These are phyloP conservation scores for Thymus quinquecostatus DNA, from an alignment of 257 asterid genomes.

Conservation along the genomic window DNA sequence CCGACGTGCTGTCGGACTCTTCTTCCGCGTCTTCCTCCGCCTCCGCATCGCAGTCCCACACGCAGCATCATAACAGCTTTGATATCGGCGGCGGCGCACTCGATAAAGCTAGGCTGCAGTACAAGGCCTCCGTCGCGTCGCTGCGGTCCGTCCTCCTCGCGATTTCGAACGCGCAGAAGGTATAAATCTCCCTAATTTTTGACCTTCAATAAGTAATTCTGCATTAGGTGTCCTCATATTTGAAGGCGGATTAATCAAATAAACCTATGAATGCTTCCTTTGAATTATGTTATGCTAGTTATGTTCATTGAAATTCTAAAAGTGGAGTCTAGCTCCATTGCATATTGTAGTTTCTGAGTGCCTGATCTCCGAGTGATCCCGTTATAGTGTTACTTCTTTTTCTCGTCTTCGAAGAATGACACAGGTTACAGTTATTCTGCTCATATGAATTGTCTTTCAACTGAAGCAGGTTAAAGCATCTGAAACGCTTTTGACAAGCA, in stretches of 20 bases:
- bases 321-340: not conserved
- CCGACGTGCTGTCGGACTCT: slow-evolving; percentile 61
- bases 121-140: slow-evolving; percentile 69
- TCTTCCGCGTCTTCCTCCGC: slow-evolving; percentile 56
- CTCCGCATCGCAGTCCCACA: slow-evolving; percentile 52
- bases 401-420: not conserved
- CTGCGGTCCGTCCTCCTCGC: slow-evolving; percentile 64
- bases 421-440: not conserved
- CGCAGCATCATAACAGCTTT: slow-evolving; percentile 43
- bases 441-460: not conserved
- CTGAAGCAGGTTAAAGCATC: slow-evolving; percentile 58
- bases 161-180: slow-evolving; percentile 70
- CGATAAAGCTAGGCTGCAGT: slow-evolving; percentile 78
- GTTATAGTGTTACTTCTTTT: not conserved
- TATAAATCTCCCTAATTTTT: slow-evolving; percentile 11
- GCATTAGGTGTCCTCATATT: not conserved
- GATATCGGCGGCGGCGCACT: slow-evolving; percentile 90
- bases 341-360: slow-evolving; percentile 2
- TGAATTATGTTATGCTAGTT: not conserved
- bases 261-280: too few relatives aligned
- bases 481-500: slow-evolving; percentile 46
- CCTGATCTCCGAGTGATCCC: not conserved
- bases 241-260: slow-evolving; percentile 3
- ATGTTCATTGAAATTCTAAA: not conserved
- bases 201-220: not conserved